Evolutionary conservation across 2,329 filamentous ascomycete genomes (phyloP).

Genomic region (Aspergillus felis): DNA sequence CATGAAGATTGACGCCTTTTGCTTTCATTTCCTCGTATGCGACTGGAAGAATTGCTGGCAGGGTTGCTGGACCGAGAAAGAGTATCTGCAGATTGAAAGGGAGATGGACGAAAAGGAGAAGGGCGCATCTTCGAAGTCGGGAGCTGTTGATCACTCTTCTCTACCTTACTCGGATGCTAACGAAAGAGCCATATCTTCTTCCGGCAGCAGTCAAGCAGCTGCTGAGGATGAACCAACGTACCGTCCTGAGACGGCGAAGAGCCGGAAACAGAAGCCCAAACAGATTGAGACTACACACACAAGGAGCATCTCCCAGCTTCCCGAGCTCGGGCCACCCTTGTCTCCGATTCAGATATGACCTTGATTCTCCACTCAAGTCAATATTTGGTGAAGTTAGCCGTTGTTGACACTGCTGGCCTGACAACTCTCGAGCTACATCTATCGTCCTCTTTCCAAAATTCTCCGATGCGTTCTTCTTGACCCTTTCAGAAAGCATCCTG

Average conservation of each 20-base stretch:
- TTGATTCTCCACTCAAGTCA: neutral
- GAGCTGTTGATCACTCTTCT: slow-evolving; percentile 16
- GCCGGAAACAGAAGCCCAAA: slow-evolving; percentile 28
- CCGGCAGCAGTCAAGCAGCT: slow-evolving; percentile 58
- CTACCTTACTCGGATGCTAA: slow-evolving; percentile 33
- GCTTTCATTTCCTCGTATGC: slow-evolving; percentile 91
- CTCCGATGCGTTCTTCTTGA: neutral
- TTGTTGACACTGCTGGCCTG: slow-evolving; percentile 11
- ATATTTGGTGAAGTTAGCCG: neutral
- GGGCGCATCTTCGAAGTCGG: slow-evolving; percentile 20
- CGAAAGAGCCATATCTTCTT: slow-evolving; percentile 60
- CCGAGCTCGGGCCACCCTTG: slow-evolving; percentile 45
- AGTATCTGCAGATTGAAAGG: slow-evolving; percentile 61
- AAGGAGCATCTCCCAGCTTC: slow-evolving; percentile 41
- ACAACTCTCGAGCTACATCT: neutral
- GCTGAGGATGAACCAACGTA: slow-evolving; percentile 32
- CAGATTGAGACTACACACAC: slow-evolving; percentile 33
- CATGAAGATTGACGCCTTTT: slow-evolving; percentile 92
- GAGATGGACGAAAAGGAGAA: slow-evolving; percentile 35
- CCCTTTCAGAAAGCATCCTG: slow-evolving; percentile 1
- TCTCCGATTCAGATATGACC: slow-evolving; percentile 46
- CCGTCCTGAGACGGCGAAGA: slow-evolving; percentile 29
- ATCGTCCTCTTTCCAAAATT: neutral
- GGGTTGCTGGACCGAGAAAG: slow-evolving; percentile 85
- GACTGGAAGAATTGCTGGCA: slow-evolving; percentile 98